A percentile compares a stretch with the other conserved stretches of the same genome.
phyloP scores from a whole-genome alignment of 1,139 yeast genomes.

The Magnusiomyces starmeri region DNA sequence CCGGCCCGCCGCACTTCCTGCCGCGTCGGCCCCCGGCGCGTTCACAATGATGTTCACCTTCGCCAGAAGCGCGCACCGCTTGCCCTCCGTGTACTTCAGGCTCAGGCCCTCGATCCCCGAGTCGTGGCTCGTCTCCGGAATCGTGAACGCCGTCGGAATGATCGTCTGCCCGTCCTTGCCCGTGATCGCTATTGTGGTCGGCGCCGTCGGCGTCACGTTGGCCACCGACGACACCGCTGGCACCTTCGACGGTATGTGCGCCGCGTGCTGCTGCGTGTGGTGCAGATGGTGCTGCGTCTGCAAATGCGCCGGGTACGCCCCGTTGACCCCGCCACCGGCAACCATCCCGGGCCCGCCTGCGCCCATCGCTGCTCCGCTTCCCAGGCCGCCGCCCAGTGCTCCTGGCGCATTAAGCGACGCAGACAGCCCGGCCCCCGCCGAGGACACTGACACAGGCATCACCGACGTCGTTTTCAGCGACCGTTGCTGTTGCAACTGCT shows the following conservation, averaged over 20 bases:
- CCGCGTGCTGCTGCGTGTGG: neutral
- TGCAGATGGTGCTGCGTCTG: neutral
- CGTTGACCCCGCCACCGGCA: no score
- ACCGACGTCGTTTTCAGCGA: slow-evolving; percentile 18
- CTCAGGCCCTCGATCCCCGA: neutral
- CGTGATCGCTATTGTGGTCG: neutral
- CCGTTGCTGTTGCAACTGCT: slow-evolving; percentile 16
- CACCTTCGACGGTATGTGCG: neutral
- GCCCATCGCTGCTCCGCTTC: neutral
- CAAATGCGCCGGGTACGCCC: neutral
- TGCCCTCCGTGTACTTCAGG: slow-evolving; percentile 6
- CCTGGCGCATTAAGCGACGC: neutral
- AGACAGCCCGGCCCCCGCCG: slow-evolving; percentile 10
- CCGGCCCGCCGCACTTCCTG: neutral
- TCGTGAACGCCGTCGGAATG: slow-evolving; percentile 2
- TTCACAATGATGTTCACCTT: slow-evolving; percentile 11
- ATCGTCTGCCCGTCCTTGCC: slow-evolving; percentile 2
- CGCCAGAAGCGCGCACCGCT: slow-evolving; percentile 4
- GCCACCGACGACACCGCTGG: neutral
- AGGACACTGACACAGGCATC: slow-evolving; percentile 14
- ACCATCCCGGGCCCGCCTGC: neutral
- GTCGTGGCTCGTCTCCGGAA: neutral
- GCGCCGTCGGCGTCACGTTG: neutral
- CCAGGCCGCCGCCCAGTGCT: slow-evolving; percentile 2
- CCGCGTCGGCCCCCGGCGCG: slow-evolving; percentile 4